phyloP scores from a whole-genome alignment of 1,139 yeast species.

The Groenewaldozyma auringiensis region DNA sequence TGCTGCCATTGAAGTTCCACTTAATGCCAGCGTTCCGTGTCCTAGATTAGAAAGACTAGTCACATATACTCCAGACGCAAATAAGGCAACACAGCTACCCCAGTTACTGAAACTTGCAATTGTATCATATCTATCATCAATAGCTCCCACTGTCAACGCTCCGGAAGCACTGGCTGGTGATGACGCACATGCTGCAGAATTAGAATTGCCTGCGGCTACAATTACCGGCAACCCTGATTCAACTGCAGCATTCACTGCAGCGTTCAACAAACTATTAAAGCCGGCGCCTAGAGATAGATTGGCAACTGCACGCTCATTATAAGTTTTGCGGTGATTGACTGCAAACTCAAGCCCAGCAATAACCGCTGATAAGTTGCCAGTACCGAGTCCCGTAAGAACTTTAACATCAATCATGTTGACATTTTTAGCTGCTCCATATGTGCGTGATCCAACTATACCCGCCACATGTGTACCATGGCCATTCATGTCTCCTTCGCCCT shows the following conservation, averaged over 20 bases:
- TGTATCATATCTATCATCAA: conserved; percentile 62
- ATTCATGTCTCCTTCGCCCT: conserved; percentile 55
- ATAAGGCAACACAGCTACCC: conserved; percentile 82
- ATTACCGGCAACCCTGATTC: conserved; percentile 68
- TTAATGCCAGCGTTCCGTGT: conserved; percentile 33
- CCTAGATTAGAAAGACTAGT: conserved; percentile 22
- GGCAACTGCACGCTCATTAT: conserved; percentile 53
- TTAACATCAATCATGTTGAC: conserved; percentile 64
- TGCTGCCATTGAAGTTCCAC: conserved; percentile 92
- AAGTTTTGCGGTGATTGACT: conserved; percentile 50
- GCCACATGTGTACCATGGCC: conserved; percentile 91
- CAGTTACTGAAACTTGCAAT: conserved; percentile 78
- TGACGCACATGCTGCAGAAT: conserved; percentile 66
- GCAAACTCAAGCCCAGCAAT: conserved; percentile 73
- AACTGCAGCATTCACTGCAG: conserved; percentile 68
- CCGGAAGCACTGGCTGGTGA: conserved; percentile 71
- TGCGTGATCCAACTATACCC: conserved; percentile 69
- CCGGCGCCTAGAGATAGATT: conserved; percentile 76
- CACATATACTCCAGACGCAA: conserved; percentile 75
- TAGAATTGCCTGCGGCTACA: conserved; percentile 85
- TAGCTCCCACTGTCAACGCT: conserved; percentile 85
- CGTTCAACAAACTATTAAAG: conserved; percentile 56
- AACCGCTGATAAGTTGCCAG: conserved; percentile 55
- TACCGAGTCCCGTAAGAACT: conserved; percentile 57
- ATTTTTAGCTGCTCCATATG: conserved; percentile 73